Evolutionary conservation across 352 stramenopile species (phyloP).

Genomic region (Phytophthora brassicae): DNA sequence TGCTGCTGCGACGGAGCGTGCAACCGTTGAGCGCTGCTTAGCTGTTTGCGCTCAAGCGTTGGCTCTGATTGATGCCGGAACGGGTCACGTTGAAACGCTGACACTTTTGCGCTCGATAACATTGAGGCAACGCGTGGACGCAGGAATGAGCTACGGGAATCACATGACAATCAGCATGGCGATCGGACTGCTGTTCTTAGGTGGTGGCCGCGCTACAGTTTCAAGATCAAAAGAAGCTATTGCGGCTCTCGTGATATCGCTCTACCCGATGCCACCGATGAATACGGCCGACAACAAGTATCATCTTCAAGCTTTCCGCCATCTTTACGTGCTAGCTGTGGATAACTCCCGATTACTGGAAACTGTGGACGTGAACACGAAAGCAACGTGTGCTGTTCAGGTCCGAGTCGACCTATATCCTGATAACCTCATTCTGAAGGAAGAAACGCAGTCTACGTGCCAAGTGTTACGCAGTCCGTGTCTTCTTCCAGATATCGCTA

Average conservation of each 20-base stretch:
- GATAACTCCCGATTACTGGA: slow-evolving; percentile 74
- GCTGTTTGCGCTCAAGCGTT: slow-evolving; percentile 90
- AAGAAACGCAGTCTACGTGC: slow-evolving; percentile 18
- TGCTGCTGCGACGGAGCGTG: slow-evolving; percentile 68
- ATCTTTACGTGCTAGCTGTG: slow-evolving; percentile 90
- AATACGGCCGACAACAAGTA: slow-evolving; percentile 95
- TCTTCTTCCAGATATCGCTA: slow-evolving; percentile 64
- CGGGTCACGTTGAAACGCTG: slow-evolving; percentile 93
- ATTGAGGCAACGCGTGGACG: slow-evolving; percentile 73
- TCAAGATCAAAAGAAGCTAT: slow-evolving; percentile 89
- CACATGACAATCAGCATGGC: slow-evolving; percentile 95
- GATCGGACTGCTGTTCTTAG: slow-evolving; percentile 97
- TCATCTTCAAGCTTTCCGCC: slow-evolving; percentile 85
- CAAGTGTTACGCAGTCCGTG: slow-evolving; percentile 60
- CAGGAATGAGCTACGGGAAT: slow-evolving; percentile 92
- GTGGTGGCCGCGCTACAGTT: slow-evolving; percentile 93
- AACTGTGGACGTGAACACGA: slow-evolving; percentile 73
- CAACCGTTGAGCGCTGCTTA: slow-evolving; percentile 94
- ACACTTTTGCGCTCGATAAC: slow-evolving; percentile 89
- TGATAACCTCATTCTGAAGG: not conserved
- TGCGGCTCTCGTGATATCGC: slow-evolving; percentile 92
- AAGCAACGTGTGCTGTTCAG: slow-evolving; percentile 45
- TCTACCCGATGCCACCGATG: slow-evolving; percentile 94
- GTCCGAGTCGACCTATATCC: slow-evolving; percentile 46
- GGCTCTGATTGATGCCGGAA: slow-evolving; percentile 95